phyloP scores from a whole-genome alignment of 139 green algal genomes.

The Chlorokybus atmophyticus region DNA sequence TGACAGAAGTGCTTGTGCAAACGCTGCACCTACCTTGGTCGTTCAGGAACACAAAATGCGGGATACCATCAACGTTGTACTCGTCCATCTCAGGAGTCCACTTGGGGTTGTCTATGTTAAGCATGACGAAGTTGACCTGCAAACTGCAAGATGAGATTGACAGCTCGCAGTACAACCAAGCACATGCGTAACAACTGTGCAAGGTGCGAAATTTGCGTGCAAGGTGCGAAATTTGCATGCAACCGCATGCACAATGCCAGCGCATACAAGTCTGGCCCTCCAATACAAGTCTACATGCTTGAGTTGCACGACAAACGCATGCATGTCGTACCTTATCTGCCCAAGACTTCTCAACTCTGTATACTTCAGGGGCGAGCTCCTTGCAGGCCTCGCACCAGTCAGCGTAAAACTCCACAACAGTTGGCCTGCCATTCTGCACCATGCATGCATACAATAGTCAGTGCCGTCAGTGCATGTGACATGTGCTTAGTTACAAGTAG shows the following conservation, averaged over 20 bases:
- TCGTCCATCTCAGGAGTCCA: conserved; percentile 47
- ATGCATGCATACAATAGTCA: too few relatives aligned
- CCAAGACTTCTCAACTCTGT: conserved; percentile 56
- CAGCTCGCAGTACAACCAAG: not conserved
- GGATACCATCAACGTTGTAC: conserved; percentile 81
- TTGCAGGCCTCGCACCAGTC: conserved; percentile 79
- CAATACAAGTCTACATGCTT: not conserved
- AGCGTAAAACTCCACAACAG: conserved; percentile 93
- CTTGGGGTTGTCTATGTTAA: conserved; percentile 96
- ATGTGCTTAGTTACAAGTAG: too few relatives aligned
- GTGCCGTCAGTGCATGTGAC: too few relatives aligned
- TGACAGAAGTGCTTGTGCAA: too few relatives aligned
- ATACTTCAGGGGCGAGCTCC: conserved; percentile 56
- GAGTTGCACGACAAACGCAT: conserved; percentile 1
- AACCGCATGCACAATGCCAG: too few relatives aligned
- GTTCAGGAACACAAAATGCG: conserved; percentile 89
- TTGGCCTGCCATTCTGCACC: conserved; percentile 62
- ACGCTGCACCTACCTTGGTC: too few relatives aligned
- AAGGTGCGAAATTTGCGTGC: not conserved
- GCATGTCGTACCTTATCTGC: conserved; percentile 21
- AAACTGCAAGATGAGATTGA: not conserved
- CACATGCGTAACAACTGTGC: not conserved
- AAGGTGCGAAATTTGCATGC: not conserved
- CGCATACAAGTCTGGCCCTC: too few relatives aligned
- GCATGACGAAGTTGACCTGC: conserved; percentile 89